Conservation (phyloP, 2,329 filamentous ascomycete species). For the Claviceps sorghi region DNA sequence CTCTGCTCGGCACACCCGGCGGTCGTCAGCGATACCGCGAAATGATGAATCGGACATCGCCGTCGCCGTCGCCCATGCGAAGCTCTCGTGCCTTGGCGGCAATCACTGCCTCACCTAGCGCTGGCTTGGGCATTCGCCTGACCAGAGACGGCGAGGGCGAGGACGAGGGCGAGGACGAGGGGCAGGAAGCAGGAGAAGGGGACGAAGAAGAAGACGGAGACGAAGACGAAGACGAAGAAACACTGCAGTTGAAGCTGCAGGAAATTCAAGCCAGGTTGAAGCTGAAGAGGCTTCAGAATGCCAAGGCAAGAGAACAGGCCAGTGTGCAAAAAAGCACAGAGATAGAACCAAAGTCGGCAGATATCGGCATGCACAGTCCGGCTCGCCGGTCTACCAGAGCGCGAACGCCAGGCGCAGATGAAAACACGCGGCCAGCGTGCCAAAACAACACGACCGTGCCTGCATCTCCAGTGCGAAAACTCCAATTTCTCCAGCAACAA, state of each 20-base stretch:
- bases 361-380: conserved; percentile 11
- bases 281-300: conserved; percentile 70
- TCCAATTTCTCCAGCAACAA: conserved; percentile 35
- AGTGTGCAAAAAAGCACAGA: conserved; percentile 10
- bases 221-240: conserved; percentile 65
- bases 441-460: conserved; percentile 53
- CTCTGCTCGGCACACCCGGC: conserved; percentile 53
- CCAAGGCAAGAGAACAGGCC: conserved; percentile 13
- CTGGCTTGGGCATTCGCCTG: conserved; percentile 21
- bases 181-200: conserved; percentile 30
- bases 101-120: conserved; percentile 6
- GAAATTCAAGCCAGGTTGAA: conserved; percentile 80
- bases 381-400: conserved; percentile 11
- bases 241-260: conserved; percentile 67
- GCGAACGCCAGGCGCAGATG: conserved; percentile 15
- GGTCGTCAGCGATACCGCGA: conserved; percentile 64
- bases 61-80: conserved; percentile 17
- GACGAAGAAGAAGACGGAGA: conserved; percentile 9
- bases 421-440: conserved; percentile 8
- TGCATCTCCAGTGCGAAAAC: conserved; percentile 52
- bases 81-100: conserved; percentile 9
- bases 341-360: conserved; percentile 7
- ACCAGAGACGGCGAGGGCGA: conserved; percentile 16
- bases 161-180: conserved; percentile 22
- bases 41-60: conserved; percentile 50